Evolutionary conservation across 164 flowering plant species (phyloP).

Genomic region (Dillenia suffruticosa): DNA sequence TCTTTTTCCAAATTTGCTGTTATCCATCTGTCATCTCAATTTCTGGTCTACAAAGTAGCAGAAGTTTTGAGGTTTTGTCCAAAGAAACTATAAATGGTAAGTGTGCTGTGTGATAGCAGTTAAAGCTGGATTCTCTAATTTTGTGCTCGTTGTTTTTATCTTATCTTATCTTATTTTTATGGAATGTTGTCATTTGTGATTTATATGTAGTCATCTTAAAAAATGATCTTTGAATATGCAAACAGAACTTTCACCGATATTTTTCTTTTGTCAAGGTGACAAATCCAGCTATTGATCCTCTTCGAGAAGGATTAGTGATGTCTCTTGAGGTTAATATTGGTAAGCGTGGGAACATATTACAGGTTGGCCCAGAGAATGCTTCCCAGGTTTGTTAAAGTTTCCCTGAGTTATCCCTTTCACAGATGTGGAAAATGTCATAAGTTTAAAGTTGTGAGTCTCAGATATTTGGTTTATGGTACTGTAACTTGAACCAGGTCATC

Average conservation of each 20-base stretch:
- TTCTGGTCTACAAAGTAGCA: no score
- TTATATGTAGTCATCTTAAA: neutral
- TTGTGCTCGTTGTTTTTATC: no score
- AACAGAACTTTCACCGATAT: no score
- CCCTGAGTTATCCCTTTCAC: neutral
- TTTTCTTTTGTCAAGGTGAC: conserved; percentile 56
- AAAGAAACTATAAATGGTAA: no score
- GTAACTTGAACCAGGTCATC: conserved; percentile 45
- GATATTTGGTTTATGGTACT: neutral
- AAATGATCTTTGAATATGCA: neutral
- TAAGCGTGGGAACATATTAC: conserved; percentile 88
- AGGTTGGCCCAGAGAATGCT: conserved; percentile 96
- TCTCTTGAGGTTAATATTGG: conserved; percentile 98
- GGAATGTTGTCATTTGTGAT: no score
- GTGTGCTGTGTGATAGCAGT: no score
- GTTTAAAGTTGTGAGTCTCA: no score
- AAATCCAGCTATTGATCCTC: conserved; percentile 99
- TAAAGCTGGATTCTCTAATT: no score
- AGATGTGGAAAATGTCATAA: neutral
- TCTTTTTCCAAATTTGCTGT: no score
- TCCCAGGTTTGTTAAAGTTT: conserved; percentile 63
- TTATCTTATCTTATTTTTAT: no score
- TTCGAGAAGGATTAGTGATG: conserved; percentile 98
- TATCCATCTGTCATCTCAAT: no score
- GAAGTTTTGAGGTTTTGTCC: no score